phyloP scores from a whole-genome alignment of 108 stramenopile genomes.

The Stephanodiscus triporus region DNA sequence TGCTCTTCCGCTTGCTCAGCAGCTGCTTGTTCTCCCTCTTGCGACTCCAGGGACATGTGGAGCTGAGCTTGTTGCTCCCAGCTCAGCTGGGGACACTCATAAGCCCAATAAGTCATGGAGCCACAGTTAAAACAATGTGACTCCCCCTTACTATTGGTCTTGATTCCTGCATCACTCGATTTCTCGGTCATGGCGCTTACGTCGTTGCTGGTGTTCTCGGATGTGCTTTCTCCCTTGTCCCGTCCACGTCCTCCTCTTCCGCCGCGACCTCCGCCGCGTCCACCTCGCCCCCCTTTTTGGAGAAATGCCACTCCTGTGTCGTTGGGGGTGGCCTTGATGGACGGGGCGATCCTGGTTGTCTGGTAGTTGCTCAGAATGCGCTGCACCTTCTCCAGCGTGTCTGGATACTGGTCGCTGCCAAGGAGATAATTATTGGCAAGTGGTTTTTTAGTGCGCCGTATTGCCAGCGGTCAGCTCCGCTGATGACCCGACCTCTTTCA shows the following conservation, averaged over 20 bases:
- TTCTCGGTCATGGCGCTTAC: no score
- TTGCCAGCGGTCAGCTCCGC: slow-evolving; percentile 4
- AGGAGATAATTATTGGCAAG: slow-evolving; percentile 5
- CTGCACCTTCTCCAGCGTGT: slow-evolving; percentile 1
- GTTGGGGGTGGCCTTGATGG: no score
- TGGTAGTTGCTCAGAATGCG: slow-evolving; percentile 7
- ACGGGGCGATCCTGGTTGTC: neutral
- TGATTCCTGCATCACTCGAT: no score
- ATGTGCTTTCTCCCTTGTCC: no score
- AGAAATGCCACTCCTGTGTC: no score
- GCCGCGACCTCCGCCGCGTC: no score
- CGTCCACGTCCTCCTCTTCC: no score
- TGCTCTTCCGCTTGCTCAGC: neutral
- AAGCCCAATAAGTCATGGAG: neutral
- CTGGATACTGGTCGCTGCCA: slow-evolving; percentile 5
- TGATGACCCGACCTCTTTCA: no score
- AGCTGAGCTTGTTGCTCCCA: neutral
- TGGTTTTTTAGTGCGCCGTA: neutral
- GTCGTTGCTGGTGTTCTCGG: no score
- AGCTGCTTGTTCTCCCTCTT: neutral
- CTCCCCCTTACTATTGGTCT: no score
- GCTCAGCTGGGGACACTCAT: neutral
- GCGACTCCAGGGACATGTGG: neutral
- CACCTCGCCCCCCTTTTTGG: no score
- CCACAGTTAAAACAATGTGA: no score